These are phyloP conservation scores for Tetrahymena malaccensis DNA, from an alignment of 73 alveolate genomes.

Conservation along the genomic window DNA sequence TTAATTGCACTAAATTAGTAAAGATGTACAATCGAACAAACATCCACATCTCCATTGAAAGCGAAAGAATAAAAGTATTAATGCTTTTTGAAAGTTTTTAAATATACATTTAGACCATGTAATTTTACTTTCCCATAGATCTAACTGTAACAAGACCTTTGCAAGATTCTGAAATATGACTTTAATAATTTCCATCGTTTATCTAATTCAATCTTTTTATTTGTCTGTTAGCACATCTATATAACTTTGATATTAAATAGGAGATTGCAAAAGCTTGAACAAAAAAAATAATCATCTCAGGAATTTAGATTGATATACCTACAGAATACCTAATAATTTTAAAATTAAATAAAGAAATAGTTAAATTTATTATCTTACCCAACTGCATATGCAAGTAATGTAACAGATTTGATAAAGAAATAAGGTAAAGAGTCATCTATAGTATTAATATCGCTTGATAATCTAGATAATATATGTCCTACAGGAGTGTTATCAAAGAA, in stretches of 20 bases:
- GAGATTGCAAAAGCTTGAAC: neutral
- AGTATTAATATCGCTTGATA: slow-evolving; percentile 57
- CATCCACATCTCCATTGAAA: slow-evolving; percentile 8
- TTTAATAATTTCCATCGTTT: neutral
- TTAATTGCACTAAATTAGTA: neutral
- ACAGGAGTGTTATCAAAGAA: slow-evolving; percentile 87
- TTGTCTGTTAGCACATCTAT: slow-evolving; percentile 4
- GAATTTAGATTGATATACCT: slow-evolving; percentile 2
- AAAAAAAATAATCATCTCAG: neutral
- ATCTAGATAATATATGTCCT: slow-evolving; percentile 75
- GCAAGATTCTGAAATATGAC: slow-evolving; percentile 2
- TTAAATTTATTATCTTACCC: neutral
- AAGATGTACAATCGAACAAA: slow-evolving; percentile 11
- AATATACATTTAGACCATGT: neutral
- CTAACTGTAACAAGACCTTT: slow-evolving; percentile 10
- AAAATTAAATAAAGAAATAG: neutral
- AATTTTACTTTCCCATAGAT: neutral
- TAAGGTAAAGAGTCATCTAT: slow-evolving; percentile 30
- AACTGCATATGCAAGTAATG: neutral
- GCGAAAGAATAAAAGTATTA: neutral
- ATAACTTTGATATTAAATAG: neutral
- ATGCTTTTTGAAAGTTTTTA: neutral
- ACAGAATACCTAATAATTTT: neutral
- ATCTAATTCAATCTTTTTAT: slow-evolving; percentile 8
- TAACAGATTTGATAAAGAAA: neutral